Evolutionary conservation across 192 early-diverging fungal genomes (phyloP), one percentile per base, ranked within the genome.

Genomic region (Chytriomyces sp.): DNA sequence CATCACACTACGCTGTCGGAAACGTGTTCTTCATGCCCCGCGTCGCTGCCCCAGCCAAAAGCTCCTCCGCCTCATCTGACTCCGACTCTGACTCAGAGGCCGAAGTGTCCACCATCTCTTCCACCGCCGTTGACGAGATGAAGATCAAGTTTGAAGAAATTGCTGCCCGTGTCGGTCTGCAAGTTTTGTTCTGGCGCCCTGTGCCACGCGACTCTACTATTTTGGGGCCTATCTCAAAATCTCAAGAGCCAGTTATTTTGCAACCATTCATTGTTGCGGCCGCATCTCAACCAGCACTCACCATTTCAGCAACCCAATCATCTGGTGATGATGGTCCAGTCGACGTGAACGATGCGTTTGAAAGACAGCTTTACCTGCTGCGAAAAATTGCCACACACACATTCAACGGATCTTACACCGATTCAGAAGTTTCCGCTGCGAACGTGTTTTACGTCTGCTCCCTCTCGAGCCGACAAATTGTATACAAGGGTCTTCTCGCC

Each of bases 401-500:
- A 47, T 75, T 75, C 61, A 75, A 75, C 61, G 72, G 72, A 18
- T n/a, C 13, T 6, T 47, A 50, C 8, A 16, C 61, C 0, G 73
- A 75, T 16, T 26, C 53, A 9, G 28, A 9, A 11, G 94, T 95
- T 57, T 90, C 91, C 0, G 84, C 93, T 63, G 89, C 91, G 68
- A 96, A 93, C 82, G 96, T 94, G 94, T 97, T 97, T 82, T 99
- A 99, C 80, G 91, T 97, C 45, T 99, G 97, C 86, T 98, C 97
- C 23, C 88, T 99, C 43, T 95, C 93, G 6, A 93, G 90, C 82
- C 91, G 93, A 79, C 94, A 92, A 82, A 97, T 99, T 75, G 90
- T 96, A 61, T 99, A 99, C 88, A 99, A 99, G 91, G 97, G 97
- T 50, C 94, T 94, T 81, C 91, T 99, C 60, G 91, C 95, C 3